A percentile compares a stretch with the other conserved stretches of the same genome.
These are phyloP conservation scores for Mollisiaceae sp. DNA, from an alignment of 2,329 filamentous ascomycete genomes.

Conservation along the genomic window DNA sequence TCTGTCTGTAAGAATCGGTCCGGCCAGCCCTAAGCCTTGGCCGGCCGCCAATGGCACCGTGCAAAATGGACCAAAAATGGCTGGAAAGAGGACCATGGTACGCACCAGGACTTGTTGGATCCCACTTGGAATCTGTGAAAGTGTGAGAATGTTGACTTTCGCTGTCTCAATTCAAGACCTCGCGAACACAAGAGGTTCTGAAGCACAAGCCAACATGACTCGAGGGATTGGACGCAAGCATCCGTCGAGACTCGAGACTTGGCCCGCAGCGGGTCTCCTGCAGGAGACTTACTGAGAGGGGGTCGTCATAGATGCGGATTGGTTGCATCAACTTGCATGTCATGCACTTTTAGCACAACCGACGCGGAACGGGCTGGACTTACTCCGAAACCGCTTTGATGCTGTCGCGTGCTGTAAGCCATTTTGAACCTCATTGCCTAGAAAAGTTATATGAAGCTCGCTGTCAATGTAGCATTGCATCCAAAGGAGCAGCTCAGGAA, in stretches of 20 bases:
- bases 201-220: background rate
- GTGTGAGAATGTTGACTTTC: background rate
- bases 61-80: background rate
- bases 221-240: background rate
- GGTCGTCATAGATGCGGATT: background rate
- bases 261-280: background rate
- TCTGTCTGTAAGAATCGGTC: slow-evolving; percentile 7
- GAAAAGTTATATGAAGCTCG: background rate
- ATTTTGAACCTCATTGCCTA: background rate
- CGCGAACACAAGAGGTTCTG: background rate
- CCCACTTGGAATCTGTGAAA: background rate
- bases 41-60: background rate
- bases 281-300: background rate
- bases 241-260: background rate
- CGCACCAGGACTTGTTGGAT: background rate
- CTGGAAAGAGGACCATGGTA: background rate
- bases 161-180: background rate
- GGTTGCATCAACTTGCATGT: too few species aligned
- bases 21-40: background rate
- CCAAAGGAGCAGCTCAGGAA: background rate
- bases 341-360: background rate
- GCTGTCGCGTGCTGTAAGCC: background rate
- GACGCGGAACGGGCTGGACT: background rate
- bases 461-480: background rate
- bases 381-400: slow-evolving; percentile 5